Evolutionary conservation across 768 basidiomycete species (phyloP).

Genomic region (Pisolithus orientalis): DNA sequence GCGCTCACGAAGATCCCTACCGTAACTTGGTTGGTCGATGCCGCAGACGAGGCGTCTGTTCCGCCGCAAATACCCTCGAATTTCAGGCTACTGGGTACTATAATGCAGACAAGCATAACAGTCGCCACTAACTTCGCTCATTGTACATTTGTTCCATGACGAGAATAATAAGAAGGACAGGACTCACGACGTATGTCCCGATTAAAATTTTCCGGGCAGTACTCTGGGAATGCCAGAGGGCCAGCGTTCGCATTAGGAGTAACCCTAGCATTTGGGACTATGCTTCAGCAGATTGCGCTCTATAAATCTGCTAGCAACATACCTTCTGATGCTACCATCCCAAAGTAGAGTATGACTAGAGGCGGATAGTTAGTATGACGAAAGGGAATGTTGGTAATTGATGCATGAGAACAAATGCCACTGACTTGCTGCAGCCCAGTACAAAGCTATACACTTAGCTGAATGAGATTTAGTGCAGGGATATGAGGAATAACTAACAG

Average conservation of each 20-base stretch:
- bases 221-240: conserved; percentile 2
- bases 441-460: not conserved
- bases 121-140: not conserved
- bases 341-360: not conserved
- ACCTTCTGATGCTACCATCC: conserved; percentile 7
- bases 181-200: conserved; percentile 2
- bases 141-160: not conserved
- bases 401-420: not conserved
- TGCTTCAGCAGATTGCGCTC: not conserved
- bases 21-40: not conserved
- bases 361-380: not conserved
- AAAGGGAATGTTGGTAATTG: too few relatives aligned
- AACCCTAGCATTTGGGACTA: not conserved
- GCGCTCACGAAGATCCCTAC: conserved; percentile 7
- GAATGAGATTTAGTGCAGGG: not conserved
- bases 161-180: not conserved
- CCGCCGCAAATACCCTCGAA: conserved; percentile 2
- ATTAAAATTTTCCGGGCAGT: not conserved
- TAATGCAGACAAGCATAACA: conserved; percentile 2
- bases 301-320: not conserved
- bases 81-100: not conserved
- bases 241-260: conserved; percentile 7
- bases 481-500: not conserved
- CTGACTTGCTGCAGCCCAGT: not conserved
- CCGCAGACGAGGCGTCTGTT: not conserved